Evolutionary conservation across 2,329 filamentous ascomycete species (phyloP).

Genomic region (Colletotrichum brevisporum): DNA sequence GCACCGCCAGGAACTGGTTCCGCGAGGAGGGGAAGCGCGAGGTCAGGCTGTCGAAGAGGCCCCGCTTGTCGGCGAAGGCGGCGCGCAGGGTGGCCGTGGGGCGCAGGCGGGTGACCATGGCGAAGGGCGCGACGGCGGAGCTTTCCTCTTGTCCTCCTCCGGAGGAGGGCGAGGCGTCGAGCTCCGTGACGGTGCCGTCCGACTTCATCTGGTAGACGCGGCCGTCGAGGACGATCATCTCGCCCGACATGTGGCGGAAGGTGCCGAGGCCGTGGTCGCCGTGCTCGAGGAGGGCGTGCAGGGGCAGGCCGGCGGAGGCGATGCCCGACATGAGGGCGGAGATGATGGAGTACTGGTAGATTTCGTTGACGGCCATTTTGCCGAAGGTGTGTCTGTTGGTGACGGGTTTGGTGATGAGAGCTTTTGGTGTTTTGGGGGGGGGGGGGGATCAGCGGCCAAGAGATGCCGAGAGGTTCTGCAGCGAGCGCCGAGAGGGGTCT

Average conservation of each 20-base stretch:
- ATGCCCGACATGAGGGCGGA: constrained; percentile 53
- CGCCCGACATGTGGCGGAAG: constrained; percentile 51
- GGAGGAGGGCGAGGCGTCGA: constrained; percentile 42
- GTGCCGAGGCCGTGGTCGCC: constrained; percentile 54
- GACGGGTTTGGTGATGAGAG: background rate
- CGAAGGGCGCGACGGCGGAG: constrained; percentile 49
- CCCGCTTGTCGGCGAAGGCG: constrained; percentile 46
- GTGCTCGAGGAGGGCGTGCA: constrained; percentile 47
- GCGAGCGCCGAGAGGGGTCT: background rate
- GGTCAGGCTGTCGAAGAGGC: constrained; percentile 43
- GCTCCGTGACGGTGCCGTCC: constrained; percentile 47
- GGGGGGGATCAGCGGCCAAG: background rate
- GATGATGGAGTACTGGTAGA: constrained; percentile 53
- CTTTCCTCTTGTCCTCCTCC: background rate
- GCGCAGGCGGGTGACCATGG: constrained; percentile 50
- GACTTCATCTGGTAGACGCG: constrained; percentile 52
- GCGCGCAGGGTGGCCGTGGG: constrained; percentile 42
- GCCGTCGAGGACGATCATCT: constrained; percentile 53
- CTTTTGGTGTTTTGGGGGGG: no score
- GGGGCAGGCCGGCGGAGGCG: constrained; percentile 49
- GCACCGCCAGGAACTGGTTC: constrained; percentile 50
- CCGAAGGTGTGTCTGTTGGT: background rate
- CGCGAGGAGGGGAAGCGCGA: constrained; percentile 44
- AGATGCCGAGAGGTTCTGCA: background rate
- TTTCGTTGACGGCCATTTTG: constrained; percentile 49